Evolutionary conservation across 129 eudicot species (phyloP).

Genomic region (Lactuca saligna): DNA sequence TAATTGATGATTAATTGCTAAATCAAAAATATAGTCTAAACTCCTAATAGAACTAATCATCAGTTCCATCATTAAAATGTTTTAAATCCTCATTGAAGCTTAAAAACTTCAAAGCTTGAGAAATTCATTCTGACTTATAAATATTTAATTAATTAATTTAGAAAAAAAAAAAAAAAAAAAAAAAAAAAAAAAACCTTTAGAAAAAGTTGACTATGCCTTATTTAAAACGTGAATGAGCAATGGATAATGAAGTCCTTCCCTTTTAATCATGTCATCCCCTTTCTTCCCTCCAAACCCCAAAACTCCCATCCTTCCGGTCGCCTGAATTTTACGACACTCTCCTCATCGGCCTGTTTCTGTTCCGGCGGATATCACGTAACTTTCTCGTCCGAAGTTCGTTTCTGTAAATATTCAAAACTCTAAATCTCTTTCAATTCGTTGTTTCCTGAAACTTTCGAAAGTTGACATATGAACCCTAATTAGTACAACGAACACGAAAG

Average conservation of each 20-base stretch:
- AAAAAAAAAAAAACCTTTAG: too few species aligned
- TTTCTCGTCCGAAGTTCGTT: neutral
- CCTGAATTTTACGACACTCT: neutral
- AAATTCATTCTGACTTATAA: too few species aligned
- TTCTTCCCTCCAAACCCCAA: slow-evolving; percentile 15
- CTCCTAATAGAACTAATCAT: too few species aligned
- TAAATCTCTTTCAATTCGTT: neutral
- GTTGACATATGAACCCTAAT: slow-evolving; percentile 11
- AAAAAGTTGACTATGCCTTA: neutral
- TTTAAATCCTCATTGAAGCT: too few species aligned
- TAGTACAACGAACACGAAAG: neutral
- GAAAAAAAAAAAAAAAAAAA: too few species aligned
- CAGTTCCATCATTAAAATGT: too few species aligned
- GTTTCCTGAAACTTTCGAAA: neutral
- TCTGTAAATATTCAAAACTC: neutral
- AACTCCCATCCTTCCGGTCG: slow-evolving; percentile 1
- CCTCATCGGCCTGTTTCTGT: neutral
- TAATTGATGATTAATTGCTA: too few species aligned
- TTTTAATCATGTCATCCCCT: slow-evolving; percentile 7
- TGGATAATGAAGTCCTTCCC: neutral
- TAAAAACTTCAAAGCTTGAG: too few species aligned
- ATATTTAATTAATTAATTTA: too few species aligned
- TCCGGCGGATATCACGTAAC: slow-evolving; percentile 16
- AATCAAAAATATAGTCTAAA: too few species aligned
- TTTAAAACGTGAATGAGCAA: neutral